Percentiles rank a stretch among this genome's conserved stretches.
These are phyloP conservation scores for Candida silvicultrix DNA, from an alignment of 805 yeast genomes.

Conservation along the genomic window DNA sequence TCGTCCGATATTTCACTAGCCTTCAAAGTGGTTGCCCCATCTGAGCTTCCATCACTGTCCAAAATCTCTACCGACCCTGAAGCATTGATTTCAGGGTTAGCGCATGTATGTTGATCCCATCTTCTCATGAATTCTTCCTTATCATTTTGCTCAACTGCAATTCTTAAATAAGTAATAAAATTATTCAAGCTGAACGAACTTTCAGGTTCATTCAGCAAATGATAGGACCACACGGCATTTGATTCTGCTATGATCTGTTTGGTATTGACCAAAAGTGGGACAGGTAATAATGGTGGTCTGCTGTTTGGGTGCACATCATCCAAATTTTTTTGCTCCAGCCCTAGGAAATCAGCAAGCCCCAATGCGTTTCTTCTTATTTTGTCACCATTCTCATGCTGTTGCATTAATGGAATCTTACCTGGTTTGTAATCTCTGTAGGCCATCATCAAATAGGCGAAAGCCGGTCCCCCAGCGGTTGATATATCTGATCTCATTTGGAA, in stretches of 20 bases:
- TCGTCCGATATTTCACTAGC: neutral
- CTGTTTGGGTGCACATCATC: conserved; percentile 10
- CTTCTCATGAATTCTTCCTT: conserved; percentile 30
- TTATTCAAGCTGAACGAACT: conserved; percentile 32
- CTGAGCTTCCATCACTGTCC: conserved; percentile 9
- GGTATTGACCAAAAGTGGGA: conserved; percentile 31
- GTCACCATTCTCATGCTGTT: conserved; percentile 39
- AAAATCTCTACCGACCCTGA: neutral
- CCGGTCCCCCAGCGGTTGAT: conserved; percentile 7
- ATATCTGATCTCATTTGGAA: conserved; percentile 25
- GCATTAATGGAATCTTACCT: conserved; percentile 27
- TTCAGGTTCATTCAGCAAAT: conserved; percentile 36
- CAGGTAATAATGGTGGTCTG: conserved; percentile 67
- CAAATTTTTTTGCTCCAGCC: conserved; percentile 15
- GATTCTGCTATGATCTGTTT: conserved; percentile 63
- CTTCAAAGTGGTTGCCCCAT: neutral
- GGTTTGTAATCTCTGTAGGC: conserved; percentile 39
- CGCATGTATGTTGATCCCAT: conserved; percentile 30
- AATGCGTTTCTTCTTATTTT: conserved; percentile 40
- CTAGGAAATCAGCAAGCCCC: conserved; percentile 31
- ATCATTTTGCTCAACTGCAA: conserved; percentile 31
- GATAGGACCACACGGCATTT: conserved; percentile 64
- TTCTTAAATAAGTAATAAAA: conserved; percentile 46
- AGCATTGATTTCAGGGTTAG: conserved; percentile 14
- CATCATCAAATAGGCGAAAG: conserved; percentile 32